A percentile compares a stretch with the other conserved stretches of the same genome.
These are phyloP conservation scores for Polyporus arcularius DNA, from an alignment of 768 basidiomycete species.

Conservation along the genomic window DNA sequence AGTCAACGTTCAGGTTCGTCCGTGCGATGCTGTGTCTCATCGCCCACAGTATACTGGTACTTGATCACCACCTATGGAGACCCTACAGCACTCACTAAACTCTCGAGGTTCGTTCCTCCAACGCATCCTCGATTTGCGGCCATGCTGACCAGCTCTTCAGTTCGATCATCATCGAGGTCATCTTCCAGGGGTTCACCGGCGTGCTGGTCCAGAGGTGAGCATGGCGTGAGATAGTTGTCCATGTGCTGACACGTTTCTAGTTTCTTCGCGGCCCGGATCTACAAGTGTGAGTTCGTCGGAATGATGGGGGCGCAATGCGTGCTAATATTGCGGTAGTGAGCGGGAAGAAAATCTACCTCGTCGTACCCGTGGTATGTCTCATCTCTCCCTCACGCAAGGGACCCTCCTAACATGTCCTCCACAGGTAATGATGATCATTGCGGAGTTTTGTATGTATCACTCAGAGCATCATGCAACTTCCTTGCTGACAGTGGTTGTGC, in stretches of 20 bases:
- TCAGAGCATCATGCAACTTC: not conserved
- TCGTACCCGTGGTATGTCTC: conserved; percentile 41
- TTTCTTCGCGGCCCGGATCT: conserved; percentile 23
- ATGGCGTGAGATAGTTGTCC: conserved; percentile 39
- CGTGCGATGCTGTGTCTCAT: not conserved
- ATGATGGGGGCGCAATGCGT: not conserved
- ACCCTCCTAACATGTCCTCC: not conserved
- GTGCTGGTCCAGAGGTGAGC: conserved; percentile 53
- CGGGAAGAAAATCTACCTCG: conserved; percentile 44
- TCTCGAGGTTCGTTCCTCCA: conserved; percentile 30
- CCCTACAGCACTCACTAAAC: conserved; percentile 36
- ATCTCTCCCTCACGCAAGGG: no score
- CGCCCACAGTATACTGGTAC: conserved; percentile 49
- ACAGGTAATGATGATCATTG: conserved; percentile 1
- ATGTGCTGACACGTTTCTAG: conserved; percentile 24
- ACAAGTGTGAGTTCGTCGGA: conserved; percentile 2
- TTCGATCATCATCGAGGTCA: conserved; percentile 47
- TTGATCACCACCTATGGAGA: conserved; percentile 53
- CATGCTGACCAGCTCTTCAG: conserved; percentile 27
- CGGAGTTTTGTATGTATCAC: conserved; percentile 17
- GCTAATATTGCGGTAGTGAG: conserved; percentile 34
- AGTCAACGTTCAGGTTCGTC: not conserved
- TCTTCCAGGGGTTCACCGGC: conserved; percentile 60
- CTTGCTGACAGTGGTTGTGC: not conserved
- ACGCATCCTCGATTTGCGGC: not conserved